Evolutionary conservation across 371 early-diverging fungal species (phyloP).

Genomic region (Choanephora cucurbitarum): DNA sequence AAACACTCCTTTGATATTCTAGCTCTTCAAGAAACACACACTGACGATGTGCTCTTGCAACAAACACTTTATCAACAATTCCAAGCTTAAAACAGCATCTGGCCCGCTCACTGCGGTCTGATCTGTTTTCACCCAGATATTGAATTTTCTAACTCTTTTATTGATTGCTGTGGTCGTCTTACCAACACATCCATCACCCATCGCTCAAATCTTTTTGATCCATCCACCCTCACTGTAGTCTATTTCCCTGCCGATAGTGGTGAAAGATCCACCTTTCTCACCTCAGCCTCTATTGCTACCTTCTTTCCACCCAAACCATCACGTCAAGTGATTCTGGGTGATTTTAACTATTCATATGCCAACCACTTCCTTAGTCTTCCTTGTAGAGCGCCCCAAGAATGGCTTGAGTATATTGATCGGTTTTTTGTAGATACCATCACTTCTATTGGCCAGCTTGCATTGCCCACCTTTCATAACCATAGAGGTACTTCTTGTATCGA

Average conservation of each 20-base stretch:
- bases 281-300: not conserved
- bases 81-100: not conserved
- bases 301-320: not conserved
- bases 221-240: not conserved
- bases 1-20: not conserved
- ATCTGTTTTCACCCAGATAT: conserved; percentile 4
- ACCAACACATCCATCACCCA: conserved; percentile 1
- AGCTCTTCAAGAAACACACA: conserved; percentile 7
- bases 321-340: not conserved
- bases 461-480: too few species aligned
- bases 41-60: not conserved
- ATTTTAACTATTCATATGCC: not conserved
- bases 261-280: not conserved
- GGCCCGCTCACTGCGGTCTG: conserved; percentile 8
- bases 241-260: not conserved
- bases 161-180: conserved; percentile 4
- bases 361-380: not conserved
- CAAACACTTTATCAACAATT: conserved; percentile 3
- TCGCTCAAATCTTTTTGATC: not conserved
- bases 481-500: not conserved
- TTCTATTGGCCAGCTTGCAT: too few species aligned
- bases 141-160: not conserved
- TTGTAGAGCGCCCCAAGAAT: not conserved
- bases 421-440: not conserved
- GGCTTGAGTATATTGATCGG: not conserved